Conservation (phyloP, 1,284 basidiomycete genomes). For the Cystobasidium slooffiae region DNA sequence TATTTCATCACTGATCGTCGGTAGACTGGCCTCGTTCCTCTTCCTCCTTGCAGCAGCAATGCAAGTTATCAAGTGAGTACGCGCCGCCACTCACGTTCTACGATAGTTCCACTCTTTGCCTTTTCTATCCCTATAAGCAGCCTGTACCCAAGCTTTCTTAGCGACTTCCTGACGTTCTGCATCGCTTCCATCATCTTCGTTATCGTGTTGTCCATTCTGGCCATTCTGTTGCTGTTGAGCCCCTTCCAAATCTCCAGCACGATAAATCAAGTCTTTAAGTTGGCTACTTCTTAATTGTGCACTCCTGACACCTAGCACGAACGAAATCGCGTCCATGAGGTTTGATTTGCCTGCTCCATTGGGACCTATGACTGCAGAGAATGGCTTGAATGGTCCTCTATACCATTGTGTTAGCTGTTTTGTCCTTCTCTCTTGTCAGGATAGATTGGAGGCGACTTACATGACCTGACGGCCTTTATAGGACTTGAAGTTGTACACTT, state of each 20-base stretch:
- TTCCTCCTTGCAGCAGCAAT: not conserved
- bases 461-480: slow-evolving; percentile 51
- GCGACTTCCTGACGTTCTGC: slow-evolving; percentile 70
- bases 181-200: slow-evolving; percentile 56
- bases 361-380: slow-evolving; percentile 95
- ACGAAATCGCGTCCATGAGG: slow-evolving; percentile 99
- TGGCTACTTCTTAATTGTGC: slow-evolving; percentile 90
- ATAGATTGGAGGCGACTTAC: slow-evolving; percentile 37
- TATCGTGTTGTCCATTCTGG: slow-evolving; percentile 54
- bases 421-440: not conserved
- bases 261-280: slow-evolving; percentile 92
- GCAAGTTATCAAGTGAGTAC: not conserved
- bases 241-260: slow-evolving; percentile 62
- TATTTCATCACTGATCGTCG: no score
- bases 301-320: slow-evolving; percentile 94
- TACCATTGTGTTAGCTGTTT: slow-evolving; percentile 64
- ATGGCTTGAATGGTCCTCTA: slow-evolving; percentile 88
- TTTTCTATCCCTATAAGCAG: slow-evolving; percentile 78
- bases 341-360: slow-evolving; percentile 99
- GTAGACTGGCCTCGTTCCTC: no score
- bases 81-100: slow-evolving; percentile 70
- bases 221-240: slow-evolving; percentile 55
- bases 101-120: slow-evolving; percentile 87
- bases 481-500: slow-evolving; percentile 92
- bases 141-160: slow-evolving; percentile 91